Evolutionary conservation across 352 stramenopile species (phyloP).

Genomic region (Phytophthora pini): DNA sequence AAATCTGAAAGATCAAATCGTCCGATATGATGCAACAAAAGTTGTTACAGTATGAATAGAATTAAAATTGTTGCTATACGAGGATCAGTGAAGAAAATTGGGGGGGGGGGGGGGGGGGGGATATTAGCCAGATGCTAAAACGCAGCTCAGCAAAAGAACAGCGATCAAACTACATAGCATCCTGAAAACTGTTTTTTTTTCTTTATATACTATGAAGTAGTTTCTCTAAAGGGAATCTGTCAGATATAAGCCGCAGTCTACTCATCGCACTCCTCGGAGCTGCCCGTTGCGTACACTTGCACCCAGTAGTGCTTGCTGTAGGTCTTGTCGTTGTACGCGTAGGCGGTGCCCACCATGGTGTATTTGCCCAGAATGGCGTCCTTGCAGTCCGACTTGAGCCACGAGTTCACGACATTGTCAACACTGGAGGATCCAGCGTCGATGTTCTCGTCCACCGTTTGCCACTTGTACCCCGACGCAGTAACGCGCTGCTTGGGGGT

Average conservation of each 20-base stretch:
- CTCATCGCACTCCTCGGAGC: slow-evolving; percentile 29
- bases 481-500: slow-evolving; percentile 40
- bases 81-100: no score
- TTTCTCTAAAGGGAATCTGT: no score
- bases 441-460: slow-evolving; percentile 45
- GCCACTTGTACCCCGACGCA: slow-evolving; percentile 47
- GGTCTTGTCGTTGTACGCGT: slow-evolving; percentile 30
- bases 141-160: no score
- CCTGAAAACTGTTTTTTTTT: slow-evolving; percentile 2
- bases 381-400: slow-evolving; percentile 33
- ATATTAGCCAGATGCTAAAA: no score
- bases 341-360: slow-evolving; percentile 46
- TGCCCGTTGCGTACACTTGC: slow-evolving; percentile 50
- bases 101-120: no score
- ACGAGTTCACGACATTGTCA: slow-evolving; percentile 35
- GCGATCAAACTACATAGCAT: no score
- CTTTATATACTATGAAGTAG: no score
- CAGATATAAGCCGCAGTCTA: no score
- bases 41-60: no score
- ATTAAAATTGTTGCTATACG: no score
- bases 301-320: slow-evolving; percentile 58
- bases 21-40: no score
- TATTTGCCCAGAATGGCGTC: slow-evolving; percentile 35
- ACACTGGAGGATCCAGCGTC: slow-evolving; percentile 30
- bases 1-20: no score